phyloP scores from a whole-genome alignment of 495 filamentous ascomycete species.

The Hypoxylon fuscum region DNA sequence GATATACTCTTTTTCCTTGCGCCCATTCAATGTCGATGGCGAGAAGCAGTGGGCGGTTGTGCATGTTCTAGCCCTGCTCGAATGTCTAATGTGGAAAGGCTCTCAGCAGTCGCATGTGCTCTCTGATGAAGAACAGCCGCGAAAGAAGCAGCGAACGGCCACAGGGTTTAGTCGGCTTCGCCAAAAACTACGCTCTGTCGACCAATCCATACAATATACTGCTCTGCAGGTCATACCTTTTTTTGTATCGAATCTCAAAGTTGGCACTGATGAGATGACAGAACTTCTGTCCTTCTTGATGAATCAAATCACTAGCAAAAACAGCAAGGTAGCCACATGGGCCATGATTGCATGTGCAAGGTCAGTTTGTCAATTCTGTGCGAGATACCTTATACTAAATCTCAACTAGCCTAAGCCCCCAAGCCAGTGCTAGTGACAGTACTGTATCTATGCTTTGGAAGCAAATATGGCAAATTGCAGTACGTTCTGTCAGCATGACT shows the following conservation, averaged over 20 bases:
- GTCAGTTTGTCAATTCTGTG: conserved; percentile 45
- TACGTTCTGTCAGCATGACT: conserved; percentile 73
- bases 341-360: conserved; percentile 70
- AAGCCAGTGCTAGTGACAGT: conserved; percentile 33
- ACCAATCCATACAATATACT: conserved; percentile 65
- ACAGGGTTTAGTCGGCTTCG: conserved; percentile 68
- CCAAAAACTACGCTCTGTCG: conserved; percentile 64
- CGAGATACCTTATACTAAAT: conserved; percentile 28
- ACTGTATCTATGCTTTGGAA: conserved; percentile 63
- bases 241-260: conserved; percentile 54
- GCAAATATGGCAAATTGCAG: conserved; percentile 77
- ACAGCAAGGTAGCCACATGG: conserved; percentile 54
- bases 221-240: conserved; percentile 86
- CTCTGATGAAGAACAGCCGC: conserved; percentile 52
- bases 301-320: conserved; percentile 48
- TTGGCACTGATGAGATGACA: conserved; percentile 50
- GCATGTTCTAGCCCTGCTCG: conserved; percentile 59
- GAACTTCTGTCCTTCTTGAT: conserved; percentile 49
- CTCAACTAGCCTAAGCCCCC: conserved; percentile 35
- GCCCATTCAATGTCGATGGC: conserved; percentile 53
- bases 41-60: conserved; percentile 66
- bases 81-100: conserved; percentile 51
- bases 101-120: conserved; percentile 38
- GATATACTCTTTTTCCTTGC: conserved; percentile 56
- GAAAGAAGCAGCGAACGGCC: conserved; percentile 71